Evolutionary conservation across 148 eudicot genomes (phyloP).

Genomic region (Simmondsia chinensis): DNA sequence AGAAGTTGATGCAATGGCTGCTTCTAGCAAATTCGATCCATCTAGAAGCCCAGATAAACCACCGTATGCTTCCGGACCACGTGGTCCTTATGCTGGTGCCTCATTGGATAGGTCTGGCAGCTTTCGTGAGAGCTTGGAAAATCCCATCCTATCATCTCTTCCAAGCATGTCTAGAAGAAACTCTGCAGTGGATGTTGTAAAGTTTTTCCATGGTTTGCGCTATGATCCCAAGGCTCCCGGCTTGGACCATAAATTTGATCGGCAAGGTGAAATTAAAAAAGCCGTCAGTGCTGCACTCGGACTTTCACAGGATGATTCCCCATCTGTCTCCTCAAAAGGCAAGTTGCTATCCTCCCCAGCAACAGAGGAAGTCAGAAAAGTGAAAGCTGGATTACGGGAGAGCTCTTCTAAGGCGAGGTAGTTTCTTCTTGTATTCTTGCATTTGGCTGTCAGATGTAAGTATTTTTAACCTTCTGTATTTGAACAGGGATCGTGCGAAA

Average conservation of each 20-base stretch:
- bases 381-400: slow-evolving; percentile 41
- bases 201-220: slow-evolving; percentile 46
- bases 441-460: neutral
- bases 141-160: slow-evolving; percentile 41
- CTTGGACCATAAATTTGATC: slow-evolving; percentile 30
- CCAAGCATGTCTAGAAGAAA: slow-evolving; percentile 60
- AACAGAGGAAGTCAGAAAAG: slow-evolving; percentile 34
- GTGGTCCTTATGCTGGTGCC: slow-evolving; percentile 35
- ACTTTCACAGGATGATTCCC: slow-evolving; percentile 37
- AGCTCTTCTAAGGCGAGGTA: slow-evolving; percentile 48
- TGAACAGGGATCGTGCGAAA: slow-evolving; percentile 49
- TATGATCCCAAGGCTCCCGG: slow-evolving; percentile 40
- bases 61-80: slow-evolving; percentile 31
- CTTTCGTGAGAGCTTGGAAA: slow-evolving; percentile 57
- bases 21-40: slow-evolving; percentile 54
- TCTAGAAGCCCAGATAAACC: slow-evolving; percentile 55
- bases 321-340: slow-evolving; percentile 32
- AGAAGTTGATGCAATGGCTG: slow-evolving; percentile 44
- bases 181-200: slow-evolving; percentile 41
- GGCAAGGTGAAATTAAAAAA: slow-evolving; percentile 37
- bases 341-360: slow-evolving; percentile 25
- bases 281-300: slow-evolving; percentile 37
- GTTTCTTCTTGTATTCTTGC: slow-evolving; percentile 4
- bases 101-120: slow-evolving; percentile 55
- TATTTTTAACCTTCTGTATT: slow-evolving; percentile 4